phyloP scores from a whole-genome alignment of 2,329 filamentous ascomycete species.

The Hypocrella siamensis region DNA sequence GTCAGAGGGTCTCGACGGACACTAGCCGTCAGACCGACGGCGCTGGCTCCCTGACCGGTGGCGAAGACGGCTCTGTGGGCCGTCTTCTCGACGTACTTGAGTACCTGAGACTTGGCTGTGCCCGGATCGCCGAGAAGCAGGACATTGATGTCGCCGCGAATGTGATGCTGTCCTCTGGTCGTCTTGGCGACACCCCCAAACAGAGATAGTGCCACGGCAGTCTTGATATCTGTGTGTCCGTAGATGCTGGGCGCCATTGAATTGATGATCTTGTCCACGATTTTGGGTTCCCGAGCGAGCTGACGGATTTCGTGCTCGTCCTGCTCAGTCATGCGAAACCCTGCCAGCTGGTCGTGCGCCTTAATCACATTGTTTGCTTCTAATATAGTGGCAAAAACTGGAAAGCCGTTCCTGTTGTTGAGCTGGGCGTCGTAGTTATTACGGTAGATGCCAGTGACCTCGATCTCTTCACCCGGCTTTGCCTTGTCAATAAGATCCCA shows the following conservation, averaged over 20 bases:
- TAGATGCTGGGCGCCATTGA: conserved; percentile 97
- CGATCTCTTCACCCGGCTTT: conserved; percentile 95
- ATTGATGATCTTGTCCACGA: conserved; percentile 81
- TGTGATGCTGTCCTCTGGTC: conserved; percentile 74
- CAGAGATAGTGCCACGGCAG: conserved; percentile 80
- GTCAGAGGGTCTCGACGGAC: conserved; percentile 92
- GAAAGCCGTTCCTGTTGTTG: conserved; percentile 97
- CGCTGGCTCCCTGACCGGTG: conserved; percentile 91
- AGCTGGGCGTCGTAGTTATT: conserved; percentile 97
- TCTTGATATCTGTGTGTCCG: conserved; percentile 93
- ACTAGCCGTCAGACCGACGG: conserved; percentile 92
- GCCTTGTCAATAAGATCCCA: conserved; percentile 95
- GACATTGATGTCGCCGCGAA: conserved; percentile 96
- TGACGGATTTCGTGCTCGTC: conserved; percentile 84
- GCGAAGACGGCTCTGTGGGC: conserved; percentile 94
- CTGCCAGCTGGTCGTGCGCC: conserved; percentile 90
- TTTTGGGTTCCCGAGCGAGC: conserved; percentile 76
- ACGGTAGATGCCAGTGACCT: conserved; percentile 90
- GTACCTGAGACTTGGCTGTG: conserved; percentile 92
- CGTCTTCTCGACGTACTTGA: conserved; percentile 97
- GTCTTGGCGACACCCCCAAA: conserved; percentile 91
- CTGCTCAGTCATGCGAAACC: conserved; percentile 87
- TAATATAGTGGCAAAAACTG: conserved; percentile 92
- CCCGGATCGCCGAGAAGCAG: conserved; percentile 90
- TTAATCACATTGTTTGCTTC: conserved; percentile 97